Conservation (phyloP, 106 monocot species). For the Dioscorea alata region DNA sequence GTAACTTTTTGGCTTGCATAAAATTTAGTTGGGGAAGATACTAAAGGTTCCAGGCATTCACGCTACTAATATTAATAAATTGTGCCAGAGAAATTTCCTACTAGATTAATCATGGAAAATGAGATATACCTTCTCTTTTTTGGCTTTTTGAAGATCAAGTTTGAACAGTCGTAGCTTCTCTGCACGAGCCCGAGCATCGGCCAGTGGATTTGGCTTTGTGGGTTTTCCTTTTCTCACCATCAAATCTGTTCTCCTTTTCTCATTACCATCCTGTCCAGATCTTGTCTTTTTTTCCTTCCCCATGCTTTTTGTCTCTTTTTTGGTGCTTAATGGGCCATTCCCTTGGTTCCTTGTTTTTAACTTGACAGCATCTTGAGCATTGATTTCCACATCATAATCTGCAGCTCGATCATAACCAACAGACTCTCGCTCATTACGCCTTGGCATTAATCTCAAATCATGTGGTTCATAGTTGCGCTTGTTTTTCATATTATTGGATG, state of each 20-base stretch:
- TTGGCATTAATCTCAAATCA: slow-evolving; percentile 73
- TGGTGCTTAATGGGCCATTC: slow-evolving; percentile 15
- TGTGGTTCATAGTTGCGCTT: slow-evolving; percentile 61
- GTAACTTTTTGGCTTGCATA: too few relatives aligned
- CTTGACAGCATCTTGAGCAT: slow-evolving; percentile 23
- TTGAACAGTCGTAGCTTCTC: slow-evolving; percentile 82
- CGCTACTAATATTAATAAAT: background rate
- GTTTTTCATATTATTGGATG: slow-evolving; percentile 14
- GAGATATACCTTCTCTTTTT: slow-evolving; percentile 69
- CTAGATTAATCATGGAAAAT: background rate
- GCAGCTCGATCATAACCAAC: slow-evolving; percentile 62
- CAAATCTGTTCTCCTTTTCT: slow-evolving; percentile 48
- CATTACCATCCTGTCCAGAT: slow-evolving; percentile 27
- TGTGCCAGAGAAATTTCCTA: background rate
- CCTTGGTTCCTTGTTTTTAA: slow-evolving; percentile 21
- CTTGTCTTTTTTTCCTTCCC: slow-evolving; percentile 52
- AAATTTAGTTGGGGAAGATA: background rate
- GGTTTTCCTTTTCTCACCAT: slow-evolving; percentile 26
- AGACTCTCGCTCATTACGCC: slow-evolving; percentile 48
- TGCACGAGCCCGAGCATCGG: slow-evolving; percentile 93
- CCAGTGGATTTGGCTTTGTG: slow-evolving; percentile 35
- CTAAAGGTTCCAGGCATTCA: background rate
- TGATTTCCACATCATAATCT: slow-evolving; percentile 49
- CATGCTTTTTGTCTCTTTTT: slow-evolving; percentile 27
- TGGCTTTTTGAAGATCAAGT: slow-evolving; percentile 85